Percentiles rank a stretch among this genome's conserved stretches.
Evolutionary conservation across 306 rosid species (phyloP).

Genomic region (Mimosa bimucronata): DNA sequence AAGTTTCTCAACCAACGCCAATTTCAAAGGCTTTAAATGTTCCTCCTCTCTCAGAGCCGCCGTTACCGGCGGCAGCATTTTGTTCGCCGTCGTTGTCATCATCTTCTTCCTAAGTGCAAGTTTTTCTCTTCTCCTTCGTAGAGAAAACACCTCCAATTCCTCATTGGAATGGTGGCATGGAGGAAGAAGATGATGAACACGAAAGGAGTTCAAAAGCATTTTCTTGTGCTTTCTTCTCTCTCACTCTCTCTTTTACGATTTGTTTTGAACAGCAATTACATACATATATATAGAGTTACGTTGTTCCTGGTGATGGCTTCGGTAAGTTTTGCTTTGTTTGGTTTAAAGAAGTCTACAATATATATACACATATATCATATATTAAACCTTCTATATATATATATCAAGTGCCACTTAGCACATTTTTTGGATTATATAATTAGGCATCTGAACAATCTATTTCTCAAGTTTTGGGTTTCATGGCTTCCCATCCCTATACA

Average conservation of each 20-base stretch:
- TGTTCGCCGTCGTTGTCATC: background rate
- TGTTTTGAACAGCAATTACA: background rate
- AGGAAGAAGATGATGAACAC: background rate
- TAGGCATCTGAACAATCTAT: too few species aligned
- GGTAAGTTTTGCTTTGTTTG: background rate
- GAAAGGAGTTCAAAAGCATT: background rate
- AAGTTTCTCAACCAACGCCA: conserved; percentile 6
- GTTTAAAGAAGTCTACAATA: too few species aligned
- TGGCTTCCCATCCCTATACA: too few species aligned
- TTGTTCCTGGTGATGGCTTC: too few species aligned
- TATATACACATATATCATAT: too few species aligned
- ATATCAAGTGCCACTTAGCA: too few species aligned
- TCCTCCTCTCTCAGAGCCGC: conserved; percentile 11
- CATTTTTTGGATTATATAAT: too few species aligned
- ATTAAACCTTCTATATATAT: too few species aligned
- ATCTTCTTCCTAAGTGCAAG: background rate
- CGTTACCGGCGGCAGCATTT: too few species aligned
- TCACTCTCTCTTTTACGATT: background rate
- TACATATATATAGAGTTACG: background rate
- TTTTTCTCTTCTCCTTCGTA: background rate
- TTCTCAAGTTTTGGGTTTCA: too few species aligned
- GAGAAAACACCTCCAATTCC: background rate
- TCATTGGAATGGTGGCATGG: background rate
- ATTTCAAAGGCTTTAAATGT: background rate
- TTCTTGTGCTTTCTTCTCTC: background rate